phyloP scores from a whole-genome alignment of 2,329 filamentous ascomycete genomes.

The Xylaria digitata region DNA sequence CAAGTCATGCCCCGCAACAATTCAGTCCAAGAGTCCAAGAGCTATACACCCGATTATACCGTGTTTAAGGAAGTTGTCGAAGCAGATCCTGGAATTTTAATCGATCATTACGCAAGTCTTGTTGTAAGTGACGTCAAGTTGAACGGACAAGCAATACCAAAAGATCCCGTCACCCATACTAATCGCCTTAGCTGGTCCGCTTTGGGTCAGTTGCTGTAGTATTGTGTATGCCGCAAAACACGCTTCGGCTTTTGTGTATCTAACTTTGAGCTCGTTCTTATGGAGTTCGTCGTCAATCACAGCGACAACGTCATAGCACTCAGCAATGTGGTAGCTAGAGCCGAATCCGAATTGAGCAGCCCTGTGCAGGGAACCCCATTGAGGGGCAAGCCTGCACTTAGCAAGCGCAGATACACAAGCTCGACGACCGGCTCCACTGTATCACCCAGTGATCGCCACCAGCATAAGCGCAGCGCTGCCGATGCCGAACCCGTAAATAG shows the following conservation, averaged over 20 bases:
- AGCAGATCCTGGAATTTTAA: slow-evolving; percentile 4
- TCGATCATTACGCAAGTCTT: slow-evolving; percentile 23
- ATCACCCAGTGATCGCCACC: too few species aligned
- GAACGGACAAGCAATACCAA: neutral
- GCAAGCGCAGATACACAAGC: too few species aligned
- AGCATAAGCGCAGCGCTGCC: too few species aligned
- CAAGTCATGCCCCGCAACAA: slow-evolving; percentile 4
- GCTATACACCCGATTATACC: slow-evolving; percentile 32
- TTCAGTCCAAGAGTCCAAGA: slow-evolving; percentile 1
- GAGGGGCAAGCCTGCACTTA: too few species aligned
- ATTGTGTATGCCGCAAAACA: slow-evolving; percentile 33
- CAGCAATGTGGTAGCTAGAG: slow-evolving; percentile 24
- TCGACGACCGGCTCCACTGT: too few species aligned
- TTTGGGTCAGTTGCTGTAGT: slow-evolving; percentile 28
- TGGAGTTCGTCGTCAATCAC: slow-evolving; percentile 25
- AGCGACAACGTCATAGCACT: slow-evolving; percentile 14
- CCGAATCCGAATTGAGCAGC: slow-evolving; percentile 29
- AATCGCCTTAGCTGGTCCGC: slow-evolving; percentile 8
- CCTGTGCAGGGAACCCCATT: too few species aligned
- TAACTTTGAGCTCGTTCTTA: slow-evolving; percentile 21
- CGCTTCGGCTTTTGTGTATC: slow-evolving; percentile 32
- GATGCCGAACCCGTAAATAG: too few species aligned
- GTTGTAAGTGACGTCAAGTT: slow-evolving; percentile 27
- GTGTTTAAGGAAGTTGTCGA: slow-evolving; percentile 19
- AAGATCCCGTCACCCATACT: slow-evolving; percentile 19